These are phyloP conservation scores for Takakia lepidozioides DNA, from an alignment of 225 moss, liverwort and hornwort species.

Conservation along the genomic window DNA sequence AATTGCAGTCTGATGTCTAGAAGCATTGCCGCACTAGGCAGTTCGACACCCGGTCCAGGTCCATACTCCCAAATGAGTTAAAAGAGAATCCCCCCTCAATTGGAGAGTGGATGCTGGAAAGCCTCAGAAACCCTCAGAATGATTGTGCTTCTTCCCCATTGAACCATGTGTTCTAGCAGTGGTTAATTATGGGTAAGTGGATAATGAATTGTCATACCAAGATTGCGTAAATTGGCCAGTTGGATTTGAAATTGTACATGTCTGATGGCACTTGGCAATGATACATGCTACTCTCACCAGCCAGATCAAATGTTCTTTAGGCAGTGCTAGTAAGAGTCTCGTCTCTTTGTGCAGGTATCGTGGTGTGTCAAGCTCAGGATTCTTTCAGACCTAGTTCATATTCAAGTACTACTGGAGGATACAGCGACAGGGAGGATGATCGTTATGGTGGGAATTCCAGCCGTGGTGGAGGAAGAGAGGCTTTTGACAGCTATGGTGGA, in stretches of 20 bases:
- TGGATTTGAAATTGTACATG: too few relatives aligned
- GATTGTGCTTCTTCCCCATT: too few relatives aligned
- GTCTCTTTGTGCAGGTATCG: constrained; percentile 55
- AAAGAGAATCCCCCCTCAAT: too few relatives aligned
- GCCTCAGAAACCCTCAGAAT: too few relatives aligned
- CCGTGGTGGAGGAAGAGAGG: constrained; percentile 27
- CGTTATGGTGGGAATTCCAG: constrained; percentile 31
- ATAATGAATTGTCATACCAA: not conserved
- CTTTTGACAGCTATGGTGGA: constrained; percentile 13
- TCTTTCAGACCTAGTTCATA: constrained; percentile 60
- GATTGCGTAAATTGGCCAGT: not conserved
- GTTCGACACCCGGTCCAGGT: too few relatives aligned
- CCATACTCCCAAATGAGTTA: too few relatives aligned
- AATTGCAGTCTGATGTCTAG: too few relatives aligned
- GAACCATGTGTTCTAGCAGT: not conserved
- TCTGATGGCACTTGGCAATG: too few relatives aligned
- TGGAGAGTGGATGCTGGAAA: too few relatives aligned
- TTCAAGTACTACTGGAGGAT: constrained; percentile 56
- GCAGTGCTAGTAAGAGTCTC: not conserved
- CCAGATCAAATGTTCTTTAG: too few relatives aligned
- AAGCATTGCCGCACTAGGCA: too few relatives aligned
- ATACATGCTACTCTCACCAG: too few relatives aligned
- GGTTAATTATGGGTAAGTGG: not conserved
- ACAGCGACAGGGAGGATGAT: constrained; percentile 48
- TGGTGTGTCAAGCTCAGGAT: constrained; percentile 66